Evolutionary conservation across 2,329 filamentous ascomycete species (phyloP).

Genomic region (Shiraia sp.): DNA sequence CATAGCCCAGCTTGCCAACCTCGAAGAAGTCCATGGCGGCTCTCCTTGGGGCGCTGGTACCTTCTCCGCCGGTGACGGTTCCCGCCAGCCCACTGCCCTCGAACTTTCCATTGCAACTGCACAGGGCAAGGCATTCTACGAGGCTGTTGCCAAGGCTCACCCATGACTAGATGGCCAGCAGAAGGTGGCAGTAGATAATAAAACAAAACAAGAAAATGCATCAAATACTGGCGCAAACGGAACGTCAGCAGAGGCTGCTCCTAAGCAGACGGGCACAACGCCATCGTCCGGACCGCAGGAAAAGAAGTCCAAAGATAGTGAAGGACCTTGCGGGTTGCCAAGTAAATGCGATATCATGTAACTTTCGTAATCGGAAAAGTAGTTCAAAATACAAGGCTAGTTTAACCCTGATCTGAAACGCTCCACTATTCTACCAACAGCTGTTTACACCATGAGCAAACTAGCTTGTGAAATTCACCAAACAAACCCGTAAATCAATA

Average conservation of each 20-base stretch:
- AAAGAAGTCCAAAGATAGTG: constrained; percentile 52
- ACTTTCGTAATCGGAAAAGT: no score
- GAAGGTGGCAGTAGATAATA: constrained; percentile 9
- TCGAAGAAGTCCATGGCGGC: constrained; percentile 82
- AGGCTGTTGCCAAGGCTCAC: constrained; percentile 71
- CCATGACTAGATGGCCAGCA: constrained; percentile 69
- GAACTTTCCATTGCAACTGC: constrained; percentile 79
- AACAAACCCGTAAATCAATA: no score
- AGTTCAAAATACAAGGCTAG: no score
- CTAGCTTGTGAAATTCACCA: no score
- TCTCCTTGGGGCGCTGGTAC: constrained; percentile 93
- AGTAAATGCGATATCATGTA: constrained; percentile 72
- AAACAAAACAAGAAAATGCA: constrained; percentile 1
- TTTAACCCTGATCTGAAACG: no score
- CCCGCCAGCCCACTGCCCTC: constrained; percentile 73
- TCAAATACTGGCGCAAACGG: constrained; percentile 4
- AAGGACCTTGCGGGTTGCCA: constrained; percentile 78
- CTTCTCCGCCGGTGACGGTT: constrained; percentile 78
- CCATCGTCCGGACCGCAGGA: constrained; percentile 26
- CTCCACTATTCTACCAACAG: no score
- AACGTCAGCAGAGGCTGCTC: constrained; percentile 14
- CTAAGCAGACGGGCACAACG: constrained; percentile 10
- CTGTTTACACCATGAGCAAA: no score
- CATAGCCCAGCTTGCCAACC: constrained; percentile 63
- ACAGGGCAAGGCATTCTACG: constrained; percentile 87